A percentile compares a stretch with the other conserved stretches of the same genome.
These are phyloP conservation scores for Spizellomyces punctatus DNA, from an alignment of 192 early-diverging fungal genomes.

Conservation along the genomic window DNA sequence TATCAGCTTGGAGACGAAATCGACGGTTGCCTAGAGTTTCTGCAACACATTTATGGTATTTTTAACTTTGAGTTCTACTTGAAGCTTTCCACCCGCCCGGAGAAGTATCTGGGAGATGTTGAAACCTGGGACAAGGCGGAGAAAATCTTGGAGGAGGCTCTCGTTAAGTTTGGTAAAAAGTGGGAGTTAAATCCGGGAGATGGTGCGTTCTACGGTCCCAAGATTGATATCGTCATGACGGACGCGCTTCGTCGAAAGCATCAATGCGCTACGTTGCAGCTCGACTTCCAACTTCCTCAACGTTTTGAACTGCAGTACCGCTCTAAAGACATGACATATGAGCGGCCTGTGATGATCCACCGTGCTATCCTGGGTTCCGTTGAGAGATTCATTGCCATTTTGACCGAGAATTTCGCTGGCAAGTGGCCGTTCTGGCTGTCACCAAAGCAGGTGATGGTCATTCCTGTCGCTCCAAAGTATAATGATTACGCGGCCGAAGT, in stretches of 20 bases:
- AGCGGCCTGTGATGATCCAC: conserved; percentile 96
- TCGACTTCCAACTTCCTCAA: conserved; percentile 97
- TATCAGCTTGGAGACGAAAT: conserved; percentile 66
- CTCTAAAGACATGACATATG: conserved; percentile 49
- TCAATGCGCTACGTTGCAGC: conserved; percentile 97
- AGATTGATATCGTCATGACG: conserved; percentile 96
- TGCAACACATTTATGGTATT: conserved; percentile 86
- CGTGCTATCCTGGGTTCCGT: conserved; percentile 96
- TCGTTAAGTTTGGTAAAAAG: conserved; percentile 75
- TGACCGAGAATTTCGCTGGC: conserved; percentile 94
- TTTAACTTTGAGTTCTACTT: conserved; percentile 91
- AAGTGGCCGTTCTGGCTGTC: conserved; percentile 99
- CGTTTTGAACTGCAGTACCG: conserved; percentile 46
- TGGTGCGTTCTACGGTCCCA: conserved; percentile 99
- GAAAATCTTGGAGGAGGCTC: conserved; percentile 71
- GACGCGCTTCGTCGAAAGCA: conserved; percentile 89
- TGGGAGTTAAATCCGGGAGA: conserved; percentile 95
- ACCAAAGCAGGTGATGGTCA: conserved; percentile 88
- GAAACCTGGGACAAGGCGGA: conserved; percentile 93
- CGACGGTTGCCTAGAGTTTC: conserved; percentile 80
- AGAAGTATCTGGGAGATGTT: conserved; percentile 91
- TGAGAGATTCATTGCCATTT: conserved; percentile 93
- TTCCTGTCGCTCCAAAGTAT: conserved; percentile 82
- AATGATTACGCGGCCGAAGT: conserved; percentile 84
- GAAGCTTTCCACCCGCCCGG: conserved; percentile 94